A percentile compares a stretch with the other conserved stretches of the same genome.
phyloP scores from a whole-genome alignment of 106 monocot genomes.

The Amphibolis antarctica region DNA sequence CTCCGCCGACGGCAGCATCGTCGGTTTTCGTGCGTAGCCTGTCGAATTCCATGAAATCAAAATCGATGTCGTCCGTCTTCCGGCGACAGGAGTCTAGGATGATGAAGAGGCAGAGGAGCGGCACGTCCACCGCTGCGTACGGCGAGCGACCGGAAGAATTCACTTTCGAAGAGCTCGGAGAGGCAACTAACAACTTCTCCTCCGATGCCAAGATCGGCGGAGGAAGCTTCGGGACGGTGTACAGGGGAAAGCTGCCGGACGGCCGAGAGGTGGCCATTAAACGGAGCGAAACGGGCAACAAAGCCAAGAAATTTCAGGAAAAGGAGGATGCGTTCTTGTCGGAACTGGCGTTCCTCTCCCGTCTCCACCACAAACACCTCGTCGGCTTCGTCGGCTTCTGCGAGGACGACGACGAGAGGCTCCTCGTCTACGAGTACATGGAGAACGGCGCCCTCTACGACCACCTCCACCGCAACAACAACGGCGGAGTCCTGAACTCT shows the following conservation, averaged over 20 bases:
- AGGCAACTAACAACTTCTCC: conserved; percentile 56
- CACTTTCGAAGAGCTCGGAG: conserved; percentile 40
- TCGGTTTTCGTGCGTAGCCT: conserved; percentile 18
- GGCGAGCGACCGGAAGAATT: conserved; percentile 54
- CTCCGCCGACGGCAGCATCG: not conserved
- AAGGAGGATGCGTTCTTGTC: conserved; percentile 73
- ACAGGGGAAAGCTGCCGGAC: conserved; percentile 55
- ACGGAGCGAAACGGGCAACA: conserved; percentile 31
- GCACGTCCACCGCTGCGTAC: conserved; percentile 47
- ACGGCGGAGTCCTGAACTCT: conserved; percentile 22
- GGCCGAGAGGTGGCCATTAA: conserved; percentile 87
- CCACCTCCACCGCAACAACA: conserved; percentile 26
- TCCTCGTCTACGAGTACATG: conserved; percentile 85
- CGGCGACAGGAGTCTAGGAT: conserved; percentile 35
- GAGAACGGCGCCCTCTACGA: conserved; percentile 59
- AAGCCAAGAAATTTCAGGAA: conserved; percentile 20
- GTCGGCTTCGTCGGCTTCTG: conserved; percentile 72
- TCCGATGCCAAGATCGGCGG: conserved; percentile 43
- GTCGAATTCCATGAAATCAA: conserved; percentile 23
- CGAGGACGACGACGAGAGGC: conserved; percentile 46
- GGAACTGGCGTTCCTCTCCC: conserved; percentile 69
- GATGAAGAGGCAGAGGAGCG: conserved; percentile 71
- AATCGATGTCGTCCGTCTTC: conserved; percentile 14
- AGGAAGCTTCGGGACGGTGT: conserved; percentile 81
- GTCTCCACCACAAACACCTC: conserved; percentile 87